Evolutionary conservation across 2,329 filamentous ascomycete genomes (phyloP), one percentile per base, ranked within the genome.

Genomic region (Chrysoporthe deuterocubensis): DNA sequence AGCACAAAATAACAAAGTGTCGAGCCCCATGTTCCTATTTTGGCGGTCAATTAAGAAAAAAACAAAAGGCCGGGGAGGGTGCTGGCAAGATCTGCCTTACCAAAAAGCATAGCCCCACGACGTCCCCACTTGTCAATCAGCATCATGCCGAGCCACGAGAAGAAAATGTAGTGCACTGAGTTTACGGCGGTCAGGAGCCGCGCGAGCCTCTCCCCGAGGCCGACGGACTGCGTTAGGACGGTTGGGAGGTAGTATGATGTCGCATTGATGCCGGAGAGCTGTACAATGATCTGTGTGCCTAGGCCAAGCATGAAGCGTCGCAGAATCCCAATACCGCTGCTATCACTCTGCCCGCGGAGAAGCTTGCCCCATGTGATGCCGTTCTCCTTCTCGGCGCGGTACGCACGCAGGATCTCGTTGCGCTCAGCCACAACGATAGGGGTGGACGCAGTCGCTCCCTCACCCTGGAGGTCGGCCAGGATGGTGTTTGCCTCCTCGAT

Each of bases 101-200:
- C 82, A 52, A 75, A 85, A 76, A 88, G 83, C 81, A 88, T 85
- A 78, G 88, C 80, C 71, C 85, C 86, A 3, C 86, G 78, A 3
- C 86, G 81, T 37, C 85, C 86, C 78, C 81, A 84, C 62, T 72
- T 74, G 60, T 78, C 76, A 11, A 77, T 73, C 46, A 74, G 71
- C 4, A 73, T 72, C 8, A 77, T 74, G 3, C 69, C 72, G 16
- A 74, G 73, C 34, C 74, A 64, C 40, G 71, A 73, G 67, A 75
- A 75, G 0, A 77, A 60, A 6, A 78, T 67, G 67, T 77, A 78
- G 59, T 70, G 73, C 46, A 76, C 72, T 0, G 74, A 75, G 64
- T 71, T 87, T 72, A 81, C 83, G 0, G 84, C 85, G 0, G 85
- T 82, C 18, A 88, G 76, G 0, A 88, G 75, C 0, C 85, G 79